Evolutionary conservation across 2,329 filamentous ascomycete species (phyloP).

Genomic region (Chaetothyriales sp.): DNA sequence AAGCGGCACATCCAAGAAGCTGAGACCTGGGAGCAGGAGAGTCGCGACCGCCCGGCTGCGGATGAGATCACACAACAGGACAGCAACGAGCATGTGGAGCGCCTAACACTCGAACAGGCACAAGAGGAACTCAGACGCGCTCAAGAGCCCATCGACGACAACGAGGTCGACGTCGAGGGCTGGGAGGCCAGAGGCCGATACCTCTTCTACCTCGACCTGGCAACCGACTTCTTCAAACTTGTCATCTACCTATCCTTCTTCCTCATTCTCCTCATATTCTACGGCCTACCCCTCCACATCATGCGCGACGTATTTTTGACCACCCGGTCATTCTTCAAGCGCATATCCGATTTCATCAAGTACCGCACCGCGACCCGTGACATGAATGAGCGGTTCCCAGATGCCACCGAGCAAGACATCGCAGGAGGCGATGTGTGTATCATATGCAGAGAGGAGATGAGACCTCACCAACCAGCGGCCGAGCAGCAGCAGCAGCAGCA

Average conservation of each 20-base stretch:
- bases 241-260: slow-evolving; percentile 85
- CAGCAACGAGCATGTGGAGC: slow-evolving; percentile 9
- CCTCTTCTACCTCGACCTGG: slow-evolving; percentile 73
- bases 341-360: slow-evolving; percentile 72
- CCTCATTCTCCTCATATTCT: slow-evolving; percentile 80
- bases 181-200: slow-evolving; percentile 95
- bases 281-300: slow-evolving; percentile 90
- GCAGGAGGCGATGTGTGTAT: slow-evolving; percentile 84
- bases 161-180: slow-evolving; percentile 85
- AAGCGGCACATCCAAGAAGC: slow-evolving; percentile 9
- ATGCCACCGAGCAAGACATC: slow-evolving; percentile 78
- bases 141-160: slow-evolving; percentile 51
- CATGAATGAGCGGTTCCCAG: slow-evolving; percentile 81
- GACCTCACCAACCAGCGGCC: slow-evolving; percentile 49
- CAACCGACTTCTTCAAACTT: slow-evolving; percentile 81
- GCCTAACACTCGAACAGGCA: slow-evolving; percentile 28
- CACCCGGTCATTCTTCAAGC: slow-evolving; percentile 75
- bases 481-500: slow-evolving; percentile 19
- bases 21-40: background rate
- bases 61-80: slow-evolving; percentile 21
- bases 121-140: background rate
- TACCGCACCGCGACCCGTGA: slow-evolving; percentile 85
- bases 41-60: slow-evolving; percentile 6
- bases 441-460: slow-evolving; percentile 94
- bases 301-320: slow-evolving; percentile 92